Conservation (phyloP, 78 protist species). For the Salpingoeca rosetta region DNA sequence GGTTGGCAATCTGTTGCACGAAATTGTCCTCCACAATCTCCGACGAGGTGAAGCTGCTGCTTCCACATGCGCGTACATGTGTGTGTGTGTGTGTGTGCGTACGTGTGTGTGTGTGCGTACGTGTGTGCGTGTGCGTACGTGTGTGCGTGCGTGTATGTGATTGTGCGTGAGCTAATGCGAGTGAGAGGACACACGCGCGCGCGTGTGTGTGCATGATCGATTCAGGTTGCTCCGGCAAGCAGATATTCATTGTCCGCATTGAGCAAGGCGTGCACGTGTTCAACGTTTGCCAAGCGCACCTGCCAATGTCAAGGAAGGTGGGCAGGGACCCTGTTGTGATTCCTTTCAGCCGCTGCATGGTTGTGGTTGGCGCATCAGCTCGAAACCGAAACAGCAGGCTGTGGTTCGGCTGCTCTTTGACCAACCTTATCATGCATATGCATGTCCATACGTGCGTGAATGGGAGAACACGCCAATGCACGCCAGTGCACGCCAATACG, state of each 20-base stretch:
- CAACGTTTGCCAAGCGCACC: slow-evolving; percentile 17
- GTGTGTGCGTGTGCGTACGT: no score
- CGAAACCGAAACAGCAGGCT: slow-evolving; percentile 38
- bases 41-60: slow-evolving; percentile 36
- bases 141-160: no score
- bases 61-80: no score
- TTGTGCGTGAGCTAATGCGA: no score
- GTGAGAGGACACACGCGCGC: no score
- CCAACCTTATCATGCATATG: background rate
- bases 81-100: no score
- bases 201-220: no score
- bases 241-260: no score
- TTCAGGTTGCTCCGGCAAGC: background rate
- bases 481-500: no score
- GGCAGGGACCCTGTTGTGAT: slow-evolving; percentile 79
- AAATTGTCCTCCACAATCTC: slow-evolving; percentile 74
- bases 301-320: slow-evolving; percentile 82
- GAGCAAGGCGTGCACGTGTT: background rate
- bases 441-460: background rate
- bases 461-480: no score
- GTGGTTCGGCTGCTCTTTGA: background rate
- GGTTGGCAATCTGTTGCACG: slow-evolving; percentile 50
- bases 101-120: no score
- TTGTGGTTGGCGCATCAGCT: slow-evolving; percentile 91
- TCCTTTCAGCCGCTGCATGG: slow-evolving; percentile 84